Evolutionary conservation across 1,284 basidiomycete species (phyloP), one percentile per base, ranked within the genome.

Genomic region (Trichosporon ovoides): DNA sequence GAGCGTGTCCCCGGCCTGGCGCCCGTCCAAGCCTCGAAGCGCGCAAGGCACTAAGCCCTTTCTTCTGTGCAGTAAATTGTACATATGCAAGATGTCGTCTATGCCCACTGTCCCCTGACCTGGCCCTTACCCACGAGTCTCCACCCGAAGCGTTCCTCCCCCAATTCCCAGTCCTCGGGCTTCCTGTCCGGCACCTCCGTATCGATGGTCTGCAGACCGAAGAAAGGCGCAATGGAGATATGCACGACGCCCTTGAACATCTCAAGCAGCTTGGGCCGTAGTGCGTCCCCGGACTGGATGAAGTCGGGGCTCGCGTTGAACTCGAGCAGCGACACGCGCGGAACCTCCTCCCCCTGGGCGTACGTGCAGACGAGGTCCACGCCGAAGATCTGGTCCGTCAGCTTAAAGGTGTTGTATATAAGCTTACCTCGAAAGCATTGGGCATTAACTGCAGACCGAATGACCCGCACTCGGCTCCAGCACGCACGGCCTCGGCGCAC

Each of bases 261-360:
- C 60, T 88, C 86, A 63, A 88, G 83, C 46, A 93, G 84, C 83
- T 86, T 87, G 5, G 83, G 83, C 43, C 70, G 62, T 0, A 98
- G 79, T 38, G 89, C 82, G n/a, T 85, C 81, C 1, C 95, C 96
- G 0, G 91, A 94, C 63, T 97, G 84, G 68, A 94, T 89, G 65
- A 98, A 97, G 56, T 97, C 95, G 2, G 95, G 95, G 66, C 96
- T 94, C 19, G 94, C 87, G 73, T 98, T 98, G 70, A 96, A 82
- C 74, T 98, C 95, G 28, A 98, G 81, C 3, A 98, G 78, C 59
- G 87, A 87, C 3, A 91, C 86, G 63, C 83, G 61, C 0, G 77
- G 77, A 12, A 89, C 83, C 1, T 22, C 16, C 3, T 31, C 38
- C 6, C 18, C 36, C 12, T 64, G 58, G 33, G 72, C 73, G 67